A percentile compares a stretch with the other conserved stretches of the same genome.
Evolutionary conservation across 2,329 filamentous ascomycete species (phyloP).

Genomic region (Dothistroma pini): DNA sequence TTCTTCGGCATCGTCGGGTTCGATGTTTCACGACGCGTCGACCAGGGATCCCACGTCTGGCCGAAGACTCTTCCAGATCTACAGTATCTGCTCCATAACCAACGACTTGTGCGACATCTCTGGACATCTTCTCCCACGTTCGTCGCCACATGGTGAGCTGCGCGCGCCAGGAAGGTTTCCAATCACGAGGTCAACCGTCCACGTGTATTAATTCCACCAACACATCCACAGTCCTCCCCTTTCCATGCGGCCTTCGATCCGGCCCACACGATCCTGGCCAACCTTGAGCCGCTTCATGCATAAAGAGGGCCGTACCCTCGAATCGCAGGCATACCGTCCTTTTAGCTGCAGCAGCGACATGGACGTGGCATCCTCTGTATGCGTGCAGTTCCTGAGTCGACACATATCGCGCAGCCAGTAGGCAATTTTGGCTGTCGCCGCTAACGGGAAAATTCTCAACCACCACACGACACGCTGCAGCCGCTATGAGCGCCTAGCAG

Average conservation of each 20-base stretch:
- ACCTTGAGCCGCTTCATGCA: slow-evolving; percentile 9
- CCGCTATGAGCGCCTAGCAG: slow-evolving; percentile 7
- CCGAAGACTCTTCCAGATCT: not conserved
- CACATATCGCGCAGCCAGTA: slow-evolving; percentile 21
- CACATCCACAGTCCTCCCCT: not conserved
- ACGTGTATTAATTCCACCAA: no score
- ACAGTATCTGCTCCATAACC: not conserved
- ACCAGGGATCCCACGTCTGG: not conserved
- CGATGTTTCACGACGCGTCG: not conserved
- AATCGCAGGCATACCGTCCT: not conserved
- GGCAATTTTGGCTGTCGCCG: slow-evolving; percentile 19
- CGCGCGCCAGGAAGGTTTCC: not conserved
- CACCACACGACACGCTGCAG: slow-evolving; percentile 14
- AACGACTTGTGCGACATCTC: not conserved
- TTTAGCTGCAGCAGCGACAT: slow-evolving; percentile 19
- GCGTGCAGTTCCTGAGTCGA: slow-evolving; percentile 21
- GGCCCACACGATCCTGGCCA: slow-evolving; percentile 2
- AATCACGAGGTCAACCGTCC: no score
- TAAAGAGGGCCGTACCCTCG: slow-evolving; percentile 5
- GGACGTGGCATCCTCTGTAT: slow-evolving; percentile 32
- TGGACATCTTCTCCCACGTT: no score
- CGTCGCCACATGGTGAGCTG: not conserved
- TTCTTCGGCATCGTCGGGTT: not conserved
- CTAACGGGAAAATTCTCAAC: slow-evolving; percentile 11
- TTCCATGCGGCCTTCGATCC: not conserved